Evolutionary conservation across 2,329 filamentous ascomycete genomes (phyloP), one percentile per base, ranked within the genome.

Genomic region (Calycina marina): DNA sequence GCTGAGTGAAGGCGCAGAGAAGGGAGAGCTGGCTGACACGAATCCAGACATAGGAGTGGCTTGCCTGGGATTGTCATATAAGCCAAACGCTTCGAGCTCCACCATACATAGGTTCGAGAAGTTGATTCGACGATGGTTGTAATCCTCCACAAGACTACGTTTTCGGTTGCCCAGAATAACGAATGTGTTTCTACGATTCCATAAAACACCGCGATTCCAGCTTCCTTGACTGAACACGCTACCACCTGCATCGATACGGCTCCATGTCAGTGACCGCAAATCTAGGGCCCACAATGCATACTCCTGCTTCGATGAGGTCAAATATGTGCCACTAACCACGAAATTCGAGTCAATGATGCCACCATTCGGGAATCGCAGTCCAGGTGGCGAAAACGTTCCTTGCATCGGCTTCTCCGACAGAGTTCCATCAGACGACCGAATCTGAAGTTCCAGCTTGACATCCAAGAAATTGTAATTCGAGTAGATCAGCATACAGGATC

Each of bases 401-500:
- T 77, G 76, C 88, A 98, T 96, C 15, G 80, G 72, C 56, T 82
- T 86, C 54, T 98, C 90, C 1, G 74, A 71, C 32, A 98, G 60
- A 0, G 73, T 75, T 17, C 90, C 88, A 52, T 96, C 86, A 1
- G 83, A 72, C 6, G 80, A 65, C 32, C 90, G 73, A 29, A 98
- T 73, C 55, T 96, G 90, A 22, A 98, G 62, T 56, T 98, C 90
- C 14, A 98, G 62, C 54, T 93, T 96, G 43, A 98, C 90, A 47
- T 98, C 88, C 34, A 98, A 57, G 50, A 98, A 98, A 56, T 98
- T 96, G 58, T 98, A 98, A 53, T 98, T 98, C 14, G 88, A 96
- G 56, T 98, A 98, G 28, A 98, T 92, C 40, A 98, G 67, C 85
- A 96, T 94, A 2, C 73, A 76, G 2, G 71, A 72, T 5, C 69